Base-by-base conservation (phyloP, 257 asterid genomes). In the Salvia rosmarinus region DNA sequence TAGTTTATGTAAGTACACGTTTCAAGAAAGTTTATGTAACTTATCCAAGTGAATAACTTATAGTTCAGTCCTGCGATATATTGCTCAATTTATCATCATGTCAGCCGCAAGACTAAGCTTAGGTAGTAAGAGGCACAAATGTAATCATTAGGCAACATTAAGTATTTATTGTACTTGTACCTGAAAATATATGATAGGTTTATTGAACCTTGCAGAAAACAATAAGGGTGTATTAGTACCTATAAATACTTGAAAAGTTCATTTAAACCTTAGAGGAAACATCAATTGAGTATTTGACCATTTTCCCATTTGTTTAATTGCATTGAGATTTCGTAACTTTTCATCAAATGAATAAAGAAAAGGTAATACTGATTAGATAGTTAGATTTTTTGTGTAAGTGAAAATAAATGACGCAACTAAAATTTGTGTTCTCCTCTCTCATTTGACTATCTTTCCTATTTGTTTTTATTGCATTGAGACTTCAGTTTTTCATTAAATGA, bases 331-430 rank as follows among this genome's bases (percentile, higher is more conserved):
- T 40, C 34, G 6, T 49, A 12, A 51, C 32, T 44, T 42, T 35
- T n/a, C 69, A 44, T 11, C 63, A 49, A 17, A 54, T 21, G 43
- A 11, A 30, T 46, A 47, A n/a, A 47, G 65, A 46, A 3, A 4
- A 30, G 40, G 58, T 71, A 25, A 65, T 30, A 51, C 35, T 35
- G 47, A 71, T 63, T 17, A 62, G 44, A 37, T 21, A 21, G 6
- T 23, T 30, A 56, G 17, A 34, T 35, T 23, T 35, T 23, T 44
- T 47, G 50, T 42, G 5, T 34, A 58, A 30, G 28, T 28, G 21
- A 20, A 43, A 70, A 32, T 32, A 32, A 32, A 32, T 32, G 37
- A 3, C 37, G 37, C 37, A 32, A 32, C 37, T 32, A 32, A 32
- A 32, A 32, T 32, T 32, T 32, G 6, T 32, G 6, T 32, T 32